Conservation (phyloP, 306 rosid species). For the Astragalus glycyphyllos region DNA sequence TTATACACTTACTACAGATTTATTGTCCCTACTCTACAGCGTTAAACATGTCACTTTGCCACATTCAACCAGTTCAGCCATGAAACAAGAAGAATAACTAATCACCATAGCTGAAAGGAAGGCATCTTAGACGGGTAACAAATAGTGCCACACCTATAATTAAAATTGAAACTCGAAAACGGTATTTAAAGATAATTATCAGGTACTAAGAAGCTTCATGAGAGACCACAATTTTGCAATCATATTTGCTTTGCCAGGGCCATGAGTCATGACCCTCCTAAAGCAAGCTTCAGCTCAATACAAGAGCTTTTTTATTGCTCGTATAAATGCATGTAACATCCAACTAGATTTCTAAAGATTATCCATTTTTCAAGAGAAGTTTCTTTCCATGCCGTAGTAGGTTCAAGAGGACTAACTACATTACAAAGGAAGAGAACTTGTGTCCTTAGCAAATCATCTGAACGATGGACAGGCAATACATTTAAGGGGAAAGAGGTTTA, state of each 20-base stretch:
- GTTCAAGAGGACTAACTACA: conserved; percentile 43
- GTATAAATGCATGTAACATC: conserved; percentile 45
- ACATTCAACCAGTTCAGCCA: conserved; percentile 12
- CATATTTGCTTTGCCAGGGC: conserved; percentile 9
- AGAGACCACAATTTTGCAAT: conserved; percentile 24
- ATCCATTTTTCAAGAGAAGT: conserved; percentile 44
- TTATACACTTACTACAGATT: conserved; percentile 9
- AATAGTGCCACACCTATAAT: conserved; percentile 19
- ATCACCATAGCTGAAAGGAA: conserved; percentile 22
- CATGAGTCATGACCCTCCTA: conserved; percentile 35
- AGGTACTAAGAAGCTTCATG: conserved; percentile 35
- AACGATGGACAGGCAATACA: conserved; percentile 44
- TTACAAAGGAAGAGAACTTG: conserved; percentile 48
- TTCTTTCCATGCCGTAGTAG: conserved; percentile 32
- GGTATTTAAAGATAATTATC: conserved; percentile 43
- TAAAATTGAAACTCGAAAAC: conserved; percentile 39
- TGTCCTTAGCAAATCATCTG: conserved; percentile 47
- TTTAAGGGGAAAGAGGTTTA: conserved; percentile 41
- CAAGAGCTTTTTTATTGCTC: conserved; percentile 45
- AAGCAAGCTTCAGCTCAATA: conserved; percentile 42
- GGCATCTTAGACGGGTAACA: conserved; percentile 6
- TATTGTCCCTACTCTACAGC: conserved; percentile 21
- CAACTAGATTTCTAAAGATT: conserved; percentile 28
- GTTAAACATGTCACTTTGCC: conserved; percentile 14
- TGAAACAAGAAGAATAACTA: conserved; percentile 33